Evolutionary conservation across 441 rosid species (phyloP), one percentile per base, ranked within the genome.

Genomic region (Biscutella laevigata): DNA sequence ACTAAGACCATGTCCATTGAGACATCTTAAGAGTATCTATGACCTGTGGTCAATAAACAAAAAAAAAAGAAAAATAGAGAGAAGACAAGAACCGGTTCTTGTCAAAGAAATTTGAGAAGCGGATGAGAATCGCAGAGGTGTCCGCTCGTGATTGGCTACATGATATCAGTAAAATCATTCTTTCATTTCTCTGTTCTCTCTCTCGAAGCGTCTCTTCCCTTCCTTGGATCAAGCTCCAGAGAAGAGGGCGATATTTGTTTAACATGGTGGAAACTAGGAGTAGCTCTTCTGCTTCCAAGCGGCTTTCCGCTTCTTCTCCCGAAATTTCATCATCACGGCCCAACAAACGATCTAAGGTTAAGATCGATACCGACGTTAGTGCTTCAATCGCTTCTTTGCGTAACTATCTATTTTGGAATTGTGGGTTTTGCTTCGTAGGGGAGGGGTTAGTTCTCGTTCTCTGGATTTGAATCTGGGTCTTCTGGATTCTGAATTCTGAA

Each of bases 221-320:
- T 12, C n/a, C 44, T 16, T 11, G 36, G 57, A 53, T 53, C 61
- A 53, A 62, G 61, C 67, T 46, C 32, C 46, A 47, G 14, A 7
- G 43, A 16, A 14, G 57, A 47, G 37, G 43, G 19, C 16, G 52
- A 10, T 39, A n/a, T 22, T 21, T 22, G 11, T 11, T 4, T 39
- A n/a, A 35, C 55, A 90, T 90, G 98, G 98, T 90, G 12, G 92
- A 87, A 59, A 90, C 98, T 15, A 72, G 98, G 38, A 80, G 95
- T 35, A 83, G 92, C 71, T 76, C 91, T 20, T 79, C 94, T 28
- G 74, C 90, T 48, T 73, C 83, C 59, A 90, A 81, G 60, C 88
- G 95, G 10, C 34, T 81, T 4, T 72, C 55, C 10, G 45, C 81
- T 39, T 63, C 83, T 30, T 64, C 88, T 8, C 58, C 57, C 28